A percentile compares a stretch with the other conserved stretches of the same genome.
These are phyloP conservation scores for Chalaropsis thielavioides DNA, from an alignment of 2,329 filamentous ascomycete species.

Conservation along the genomic window DNA sequence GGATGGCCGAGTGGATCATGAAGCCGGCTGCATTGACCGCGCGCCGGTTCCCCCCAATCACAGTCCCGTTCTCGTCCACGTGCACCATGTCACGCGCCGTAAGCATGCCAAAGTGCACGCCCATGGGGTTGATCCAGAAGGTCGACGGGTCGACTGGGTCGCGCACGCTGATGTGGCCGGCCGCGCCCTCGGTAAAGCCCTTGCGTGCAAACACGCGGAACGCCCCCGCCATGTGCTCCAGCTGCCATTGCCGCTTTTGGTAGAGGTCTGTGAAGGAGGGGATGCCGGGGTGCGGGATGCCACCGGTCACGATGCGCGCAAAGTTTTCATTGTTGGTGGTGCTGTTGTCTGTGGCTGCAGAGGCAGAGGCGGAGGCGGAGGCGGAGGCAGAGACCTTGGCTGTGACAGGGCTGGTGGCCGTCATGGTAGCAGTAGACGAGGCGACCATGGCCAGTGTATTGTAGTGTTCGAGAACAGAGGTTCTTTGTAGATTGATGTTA, in stretches of 20 bases:
- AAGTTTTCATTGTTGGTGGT: slow-evolving; percentile 11
- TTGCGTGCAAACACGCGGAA: slow-evolving; percentile 35
- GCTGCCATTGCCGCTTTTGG: slow-evolving; percentile 25
- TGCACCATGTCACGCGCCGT: slow-evolving; percentile 49
- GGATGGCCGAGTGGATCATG: slow-evolving; percentile 45
- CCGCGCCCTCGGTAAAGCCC: slow-evolving; percentile 44
- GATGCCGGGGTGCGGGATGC: slow-evolving; percentile 13
- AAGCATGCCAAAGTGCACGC: slow-evolving; percentile 45
- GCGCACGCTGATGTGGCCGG: slow-evolving; percentile 48
- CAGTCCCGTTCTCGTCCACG: slow-evolving; percentile 42
- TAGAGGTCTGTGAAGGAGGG: slow-evolving; percentile 17
- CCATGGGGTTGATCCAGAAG: slow-evolving; percentile 54
- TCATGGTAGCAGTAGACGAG: slow-evolving; percentile 1
- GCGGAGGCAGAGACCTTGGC: neutral
- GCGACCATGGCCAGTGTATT: slow-evolving; percentile 4
- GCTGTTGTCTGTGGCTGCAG: neutral
- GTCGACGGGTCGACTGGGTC: slow-evolving; percentile 44
- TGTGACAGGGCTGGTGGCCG: neutral
- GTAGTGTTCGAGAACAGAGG: neutral
- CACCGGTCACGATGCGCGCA: slow-evolving; percentile 11
- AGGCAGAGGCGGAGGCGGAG: neutral
- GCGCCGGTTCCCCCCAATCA: slow-evolving; percentile 43
- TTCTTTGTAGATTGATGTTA: neutral
- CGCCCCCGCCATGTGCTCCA: slow-evolving; percentile 31
- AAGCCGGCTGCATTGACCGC: slow-evolving; percentile 48